phyloP scores from a whole-genome alignment of 768 basidiomycete genomes.

The Lanmaoa pseudosensibilis region DNA sequence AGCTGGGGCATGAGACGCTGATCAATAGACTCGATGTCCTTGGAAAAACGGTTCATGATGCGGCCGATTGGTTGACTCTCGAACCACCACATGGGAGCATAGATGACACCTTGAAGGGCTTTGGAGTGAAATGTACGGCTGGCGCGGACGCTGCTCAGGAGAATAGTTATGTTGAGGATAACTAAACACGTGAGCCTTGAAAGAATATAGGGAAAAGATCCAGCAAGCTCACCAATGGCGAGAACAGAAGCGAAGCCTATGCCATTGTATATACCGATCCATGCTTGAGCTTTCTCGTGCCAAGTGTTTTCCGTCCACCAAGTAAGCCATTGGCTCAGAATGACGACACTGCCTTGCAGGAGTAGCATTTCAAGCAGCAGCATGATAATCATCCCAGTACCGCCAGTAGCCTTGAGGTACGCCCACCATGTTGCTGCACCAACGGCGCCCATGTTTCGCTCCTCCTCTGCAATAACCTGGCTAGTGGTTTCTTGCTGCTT shows the following conservation, averaged over 20 bases:
- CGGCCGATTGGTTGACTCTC: conserved; percentile 41
- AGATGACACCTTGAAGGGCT: conserved; percentile 23
- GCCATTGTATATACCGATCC: conserved; percentile 33
- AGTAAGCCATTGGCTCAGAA: conserved; percentile 32
- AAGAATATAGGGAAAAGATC: background rate
- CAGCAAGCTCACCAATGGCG: conserved; percentile 16
- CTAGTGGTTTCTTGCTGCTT: conserved; percentile 13
- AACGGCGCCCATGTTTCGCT: conserved; percentile 27
- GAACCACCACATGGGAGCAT: conserved; percentile 32
- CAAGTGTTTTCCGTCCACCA: conserved; percentile 31
- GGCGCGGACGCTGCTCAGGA: conserved; percentile 29
- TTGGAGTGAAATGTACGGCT: conserved; percentile 29
- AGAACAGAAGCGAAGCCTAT: conserved; percentile 24
- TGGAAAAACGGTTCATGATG: conserved; percentile 49
- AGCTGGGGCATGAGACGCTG: conserved; percentile 36
- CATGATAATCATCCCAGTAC: conserved; percentile 17
- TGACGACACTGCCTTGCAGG: conserved; percentile 25
- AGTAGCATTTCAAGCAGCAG: conserved; percentile 22
- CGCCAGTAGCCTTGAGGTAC: conserved; percentile 33
- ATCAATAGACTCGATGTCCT: conserved; percentile 42
- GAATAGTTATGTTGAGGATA: conserved; percentile 24
- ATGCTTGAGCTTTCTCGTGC: conserved; percentile 23
- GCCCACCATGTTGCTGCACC: conserved; percentile 30
- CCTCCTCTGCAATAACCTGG: conserved; percentile 26
- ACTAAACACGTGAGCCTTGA: conserved; percentile 15